phyloP scores from a whole-genome alignment of 345 rosid genomes.

The Sonneratia caseolaris region DNA sequence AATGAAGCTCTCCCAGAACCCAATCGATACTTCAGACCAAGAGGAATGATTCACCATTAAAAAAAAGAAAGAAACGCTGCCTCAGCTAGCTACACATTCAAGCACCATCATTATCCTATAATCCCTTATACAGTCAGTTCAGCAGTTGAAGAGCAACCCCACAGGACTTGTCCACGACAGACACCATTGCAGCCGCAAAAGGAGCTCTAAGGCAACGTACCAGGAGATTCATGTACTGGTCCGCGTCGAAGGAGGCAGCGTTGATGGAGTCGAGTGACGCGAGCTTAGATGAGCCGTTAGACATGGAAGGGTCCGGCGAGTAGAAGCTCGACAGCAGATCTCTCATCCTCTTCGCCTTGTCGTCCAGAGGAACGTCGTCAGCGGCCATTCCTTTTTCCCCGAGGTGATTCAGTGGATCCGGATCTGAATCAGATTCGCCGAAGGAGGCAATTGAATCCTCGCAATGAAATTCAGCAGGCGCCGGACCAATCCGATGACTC shows the following conservation, averaged over 20 bases:
- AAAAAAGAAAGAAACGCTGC: too few relatives aligned
- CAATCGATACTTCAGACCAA: background rate
- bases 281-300: slow-evolving; percentile 29
- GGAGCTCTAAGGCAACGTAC: slow-evolving; percentile 21
- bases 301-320: slow-evolving; percentile 75
- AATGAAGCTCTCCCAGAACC: background rate
- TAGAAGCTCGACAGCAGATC: slow-evolving; percentile 97
- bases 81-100: background rate
- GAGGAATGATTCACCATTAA: background rate
- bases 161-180: background rate
- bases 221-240: slow-evolving; percentile 89
- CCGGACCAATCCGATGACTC: too few relatives aligned
- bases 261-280: slow-evolving; percentile 72
- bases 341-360: slow-evolving; percentile 98
- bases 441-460: too few relatives aligned
- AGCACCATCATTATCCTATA: background rate
- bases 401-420: background rate
- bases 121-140: background rate
- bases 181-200: background rate
- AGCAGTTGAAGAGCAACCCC: background rate
- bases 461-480: too few relatives aligned
- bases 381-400: slow-evolving; percentile 28
- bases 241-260: slow-evolving; percentile 67
- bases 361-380: slow-evolving; percentile 68
- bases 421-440: background rate